Percentiles rank a stretch among this genome's conserved stretches.
phyloP scores from a whole-genome alignment of 345 rosid genomes.

The Ailanthus altissimus region DNA sequence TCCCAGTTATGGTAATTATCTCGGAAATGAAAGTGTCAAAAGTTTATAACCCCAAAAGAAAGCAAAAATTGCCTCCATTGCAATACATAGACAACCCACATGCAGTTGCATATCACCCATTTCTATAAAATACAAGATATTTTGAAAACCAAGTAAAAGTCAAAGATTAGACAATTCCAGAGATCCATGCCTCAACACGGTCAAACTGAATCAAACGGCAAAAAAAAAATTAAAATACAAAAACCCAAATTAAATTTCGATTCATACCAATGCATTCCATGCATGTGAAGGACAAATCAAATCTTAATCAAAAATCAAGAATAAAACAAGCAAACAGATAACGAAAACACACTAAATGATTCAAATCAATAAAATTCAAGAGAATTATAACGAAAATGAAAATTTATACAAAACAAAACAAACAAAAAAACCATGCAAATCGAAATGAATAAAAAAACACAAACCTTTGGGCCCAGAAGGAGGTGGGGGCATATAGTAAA shows the following conservation, averaged over 20 bases:
- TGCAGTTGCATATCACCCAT: not conserved
- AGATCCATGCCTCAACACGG: not conserved
- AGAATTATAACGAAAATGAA: not conserved
- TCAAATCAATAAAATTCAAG: not conserved
- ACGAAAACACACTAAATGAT: not conserved
- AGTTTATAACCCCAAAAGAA: not conserved
- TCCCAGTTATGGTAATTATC: not conserved
- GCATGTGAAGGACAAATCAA: not conserved
- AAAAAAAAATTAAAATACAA: not conserved
- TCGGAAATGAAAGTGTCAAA: not conserved
- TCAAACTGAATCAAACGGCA: not conserved
- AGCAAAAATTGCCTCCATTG: not conserved
- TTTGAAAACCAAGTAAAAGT: slow-evolving; percentile 3
- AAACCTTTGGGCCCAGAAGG: slow-evolving; percentile 57
- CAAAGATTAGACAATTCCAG: not conserved
- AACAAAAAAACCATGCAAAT: not conserved
- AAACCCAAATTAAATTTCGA: not conserved
- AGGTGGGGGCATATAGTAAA: slow-evolving; percentile 50
- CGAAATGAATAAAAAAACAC: slow-evolving; percentile 10
- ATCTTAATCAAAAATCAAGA: slow-evolving; percentile 4
- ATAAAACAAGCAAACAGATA: not conserved
- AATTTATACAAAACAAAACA: not conserved
- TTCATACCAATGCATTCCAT: not conserved
- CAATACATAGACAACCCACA: not conserved
- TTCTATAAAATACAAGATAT: not conserved